Conservation (phyloP, 257 asterid genomes). For the Parsonsia alboflavescens region DNA sequence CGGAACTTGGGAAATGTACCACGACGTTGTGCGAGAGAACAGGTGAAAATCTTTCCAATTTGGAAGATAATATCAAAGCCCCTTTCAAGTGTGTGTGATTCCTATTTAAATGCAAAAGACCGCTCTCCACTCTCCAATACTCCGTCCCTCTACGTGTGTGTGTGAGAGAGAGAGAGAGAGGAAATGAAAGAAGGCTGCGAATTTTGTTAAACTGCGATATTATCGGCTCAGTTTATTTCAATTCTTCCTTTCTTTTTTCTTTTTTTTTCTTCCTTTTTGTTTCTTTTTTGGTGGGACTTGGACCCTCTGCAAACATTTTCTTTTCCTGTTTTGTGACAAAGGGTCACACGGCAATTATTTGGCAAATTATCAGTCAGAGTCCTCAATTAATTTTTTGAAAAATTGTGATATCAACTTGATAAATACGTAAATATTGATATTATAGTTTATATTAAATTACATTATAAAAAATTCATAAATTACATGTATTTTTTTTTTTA, state of each 20-base stretch:
- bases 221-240: not conserved
- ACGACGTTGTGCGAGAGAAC: not conserved
- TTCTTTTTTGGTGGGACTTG: no score
- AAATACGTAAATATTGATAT: no score
- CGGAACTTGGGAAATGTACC: not conserved
- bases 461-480: no score
- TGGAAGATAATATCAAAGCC: constrained; percentile 3
- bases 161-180: not conserved
- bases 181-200: constrained; percentile 8
- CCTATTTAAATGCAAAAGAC: constrained; percentile 16
- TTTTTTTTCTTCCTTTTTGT: no score
- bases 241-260: not conserved
- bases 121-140: constrained; percentile 15
- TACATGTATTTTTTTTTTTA: no score
- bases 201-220: constrained; percentile 31
- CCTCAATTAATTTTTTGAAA: no score
- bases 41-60: constrained; percentile 4
- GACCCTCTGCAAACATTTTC: not conserved
- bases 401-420: no score
- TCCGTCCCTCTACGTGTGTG: not conserved
- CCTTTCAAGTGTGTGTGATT: not conserved
- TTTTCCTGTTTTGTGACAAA: no score
- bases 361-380: no score
- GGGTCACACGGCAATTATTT: no score
- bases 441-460: no score